phyloP scores from a whole-genome alignment of 495 filamentous ascomycete species.

The Cladorrhinum samala region DNA sequence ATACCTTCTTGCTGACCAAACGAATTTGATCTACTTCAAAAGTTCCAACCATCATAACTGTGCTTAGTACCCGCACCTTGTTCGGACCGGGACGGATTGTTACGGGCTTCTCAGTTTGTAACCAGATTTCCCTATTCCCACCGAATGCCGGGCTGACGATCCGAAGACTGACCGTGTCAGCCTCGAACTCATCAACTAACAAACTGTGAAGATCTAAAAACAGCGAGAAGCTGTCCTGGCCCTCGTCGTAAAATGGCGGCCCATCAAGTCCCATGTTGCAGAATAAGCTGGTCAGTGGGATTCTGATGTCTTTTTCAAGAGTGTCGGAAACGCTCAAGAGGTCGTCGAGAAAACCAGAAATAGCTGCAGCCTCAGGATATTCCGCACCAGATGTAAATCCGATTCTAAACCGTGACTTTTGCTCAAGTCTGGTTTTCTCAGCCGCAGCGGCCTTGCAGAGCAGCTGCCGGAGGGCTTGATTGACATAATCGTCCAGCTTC shows the following conservation, averaged over 20 bases:
- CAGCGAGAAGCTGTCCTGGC: slow-evolving; percentile 73
- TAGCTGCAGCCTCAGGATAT: slow-evolving; percentile 51
- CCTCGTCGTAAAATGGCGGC: slow-evolving; percentile 60
- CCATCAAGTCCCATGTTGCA: slow-evolving; percentile 61
- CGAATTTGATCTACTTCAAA: slow-evolving; percentile 71
- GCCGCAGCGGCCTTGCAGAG: slow-evolving; percentile 64
- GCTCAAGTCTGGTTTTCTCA: slow-evolving; percentile 42
- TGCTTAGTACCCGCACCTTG: slow-evolving; percentile 44
- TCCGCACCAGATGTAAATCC: slow-evolving; percentile 6
- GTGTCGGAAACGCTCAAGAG: slow-evolving; percentile 56
- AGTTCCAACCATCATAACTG: slow-evolving; percentile 61
- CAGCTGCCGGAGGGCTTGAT: slow-evolving; percentile 63
- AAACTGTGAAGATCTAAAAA: slow-evolving; percentile 65
- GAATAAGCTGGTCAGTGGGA: slow-evolving; percentile 70
- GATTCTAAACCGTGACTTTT: slow-evolving; percentile 31
- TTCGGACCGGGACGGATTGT: slow-evolving; percentile 50
- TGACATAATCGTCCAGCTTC: slow-evolving; percentile 72
- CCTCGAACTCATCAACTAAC: slow-evolving; percentile 60
- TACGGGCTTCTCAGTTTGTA: slow-evolving; percentile 43
- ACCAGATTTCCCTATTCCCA: slow-evolving; percentile 57
- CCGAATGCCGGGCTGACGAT: slow-evolving; percentile 47
- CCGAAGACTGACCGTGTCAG: slow-evolving; percentile 61
- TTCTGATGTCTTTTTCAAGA: slow-evolving; percentile 57
- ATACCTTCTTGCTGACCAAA: slow-evolving; percentile 60
- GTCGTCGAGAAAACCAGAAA: slow-evolving; percentile 57